Conservation (phyloP, 2,329 filamentous ascomycete species). For the Tetracladium maxilliforme region DNA sequence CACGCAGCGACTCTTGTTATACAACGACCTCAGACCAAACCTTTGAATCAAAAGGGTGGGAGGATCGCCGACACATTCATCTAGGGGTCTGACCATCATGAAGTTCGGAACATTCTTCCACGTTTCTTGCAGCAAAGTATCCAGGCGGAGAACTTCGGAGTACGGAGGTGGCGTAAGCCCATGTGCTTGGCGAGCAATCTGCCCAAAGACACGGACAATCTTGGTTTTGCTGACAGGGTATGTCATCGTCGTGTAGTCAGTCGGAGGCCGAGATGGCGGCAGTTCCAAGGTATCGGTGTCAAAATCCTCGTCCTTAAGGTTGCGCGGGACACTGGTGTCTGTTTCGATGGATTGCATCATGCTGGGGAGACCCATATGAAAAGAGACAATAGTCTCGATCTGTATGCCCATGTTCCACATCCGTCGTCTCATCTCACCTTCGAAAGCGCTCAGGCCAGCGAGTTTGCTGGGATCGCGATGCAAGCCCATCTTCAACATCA, state of each 20-base stretch:
- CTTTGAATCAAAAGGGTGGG: constrained; percentile 33
- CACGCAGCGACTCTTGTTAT: constrained; percentile 39
- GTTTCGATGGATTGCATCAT: constrained; percentile 50
- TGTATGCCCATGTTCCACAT: constrained; percentile 39
- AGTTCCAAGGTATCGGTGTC: constrained; percentile 35
- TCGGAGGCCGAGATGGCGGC: constrained; percentile 38
- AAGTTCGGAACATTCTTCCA: constrained; percentile 30
- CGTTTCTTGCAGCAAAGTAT: constrained; percentile 25
- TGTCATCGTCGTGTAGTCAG: constrained; percentile 42
- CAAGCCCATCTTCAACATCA: constrained; percentile 43
- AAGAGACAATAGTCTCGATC: constrained; percentile 49
- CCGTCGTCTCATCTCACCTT: constrained; percentile 53
- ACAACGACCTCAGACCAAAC: constrained; percentile 34
- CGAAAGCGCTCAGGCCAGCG: constrained; percentile 31
- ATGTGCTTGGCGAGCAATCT: constrained; percentile 34
- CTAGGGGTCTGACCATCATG: constrained; percentile 31
- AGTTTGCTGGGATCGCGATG: constrained; percentile 39
- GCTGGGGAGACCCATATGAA: constrained; percentile 52
- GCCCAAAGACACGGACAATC: constrained; percentile 30
- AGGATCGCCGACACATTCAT: constrained; percentile 31
- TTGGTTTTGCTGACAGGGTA: constrained; percentile 36
- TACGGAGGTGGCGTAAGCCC: constrained; percentile 30
- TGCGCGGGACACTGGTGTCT: constrained; percentile 45
- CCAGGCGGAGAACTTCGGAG: constrained; percentile 30
- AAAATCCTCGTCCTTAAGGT: constrained; percentile 53